phyloP scores from a whole-genome alignment of 305 asterid genomes.

The Nicotiana rustica region DNA sequence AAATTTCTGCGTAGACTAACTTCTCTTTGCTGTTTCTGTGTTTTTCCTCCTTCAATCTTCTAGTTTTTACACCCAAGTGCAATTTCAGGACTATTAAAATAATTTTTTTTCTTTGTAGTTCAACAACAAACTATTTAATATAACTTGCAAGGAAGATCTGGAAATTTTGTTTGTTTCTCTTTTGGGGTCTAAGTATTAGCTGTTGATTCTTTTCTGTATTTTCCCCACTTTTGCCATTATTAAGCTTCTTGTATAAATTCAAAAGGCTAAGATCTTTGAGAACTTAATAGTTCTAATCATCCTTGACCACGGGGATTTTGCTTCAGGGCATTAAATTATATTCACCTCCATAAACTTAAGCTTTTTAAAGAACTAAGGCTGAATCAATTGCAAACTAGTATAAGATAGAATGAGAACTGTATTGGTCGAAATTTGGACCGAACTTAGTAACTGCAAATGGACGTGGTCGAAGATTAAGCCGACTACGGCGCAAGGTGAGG shows the following conservation, averaged over 20 bases:
- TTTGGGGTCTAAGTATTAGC: not conserved
- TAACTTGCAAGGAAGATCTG: not conserved
- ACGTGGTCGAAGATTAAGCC: too few relatives aligned
- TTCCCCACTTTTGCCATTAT: not conserved
- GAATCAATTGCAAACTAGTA: too few relatives aligned
- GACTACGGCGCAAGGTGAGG: too few relatives aligned
- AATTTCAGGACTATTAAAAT: not conserved
- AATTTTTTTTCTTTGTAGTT: too few relatives aligned
- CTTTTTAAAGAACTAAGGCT: too few relatives aligned
- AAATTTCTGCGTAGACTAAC: not conserved
- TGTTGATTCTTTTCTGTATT: not conserved
- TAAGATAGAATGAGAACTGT: too few relatives aligned
- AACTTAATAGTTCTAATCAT: not conserved
- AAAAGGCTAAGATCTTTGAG: not conserved
- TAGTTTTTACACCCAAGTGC: not conserved
- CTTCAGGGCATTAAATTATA: not conserved
- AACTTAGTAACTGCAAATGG: too few relatives aligned
- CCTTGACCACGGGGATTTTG: not conserved
- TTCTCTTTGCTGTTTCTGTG: not conserved
- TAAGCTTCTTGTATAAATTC: too few relatives aligned
- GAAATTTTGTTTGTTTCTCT: not conserved
- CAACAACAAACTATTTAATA: too few relatives aligned
- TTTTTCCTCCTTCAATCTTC: not conserved
- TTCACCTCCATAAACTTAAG: too few relatives aligned
- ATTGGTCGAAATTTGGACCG: too few relatives aligned